Evolutionary conservation across 2,329 filamentous ascomycete genomes (phyloP), one percentile per base, ranked within the genome.

Genomic region (Volutella citrinella): DNA sequence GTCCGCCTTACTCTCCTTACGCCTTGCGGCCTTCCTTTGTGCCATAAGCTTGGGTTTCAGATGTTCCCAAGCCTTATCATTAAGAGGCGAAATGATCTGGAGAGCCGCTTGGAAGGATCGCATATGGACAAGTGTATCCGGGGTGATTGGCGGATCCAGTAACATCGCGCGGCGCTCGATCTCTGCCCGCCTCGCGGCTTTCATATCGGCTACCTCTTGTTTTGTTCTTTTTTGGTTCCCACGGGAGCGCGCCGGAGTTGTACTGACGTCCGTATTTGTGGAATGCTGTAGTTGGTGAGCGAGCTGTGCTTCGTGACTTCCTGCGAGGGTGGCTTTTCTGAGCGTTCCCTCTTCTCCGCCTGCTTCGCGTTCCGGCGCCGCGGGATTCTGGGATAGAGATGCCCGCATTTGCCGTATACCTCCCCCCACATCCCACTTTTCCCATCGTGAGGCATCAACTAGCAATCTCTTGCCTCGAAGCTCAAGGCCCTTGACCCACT

Each of bases 401-500:
- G 16, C 13, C 30, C 60, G 56, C 52, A 72, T 65, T 24, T 57
- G 59, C 9, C 40, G 27, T 24, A 68, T 34, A 20, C 65, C 65
- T 29, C 69, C 69, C 24, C 70, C 61, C 5, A 52, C 47, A 43
- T 82, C 79, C 78, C 84, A 91, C 50, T 80, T 82, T 55, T 89
- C 86, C 82, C 85, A 91, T 30, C 83, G 76, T 18, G 76, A 70
- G 19, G 77, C 72, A 54, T 85, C 79, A 10, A 67, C 70, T 47
- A 79, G 73, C 30, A 70, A 63, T 38, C 78, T 69, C 48, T 76
- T 76, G 9, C 84, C 83, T 38, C 77, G 72, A 18, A 64, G 66
- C 26, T 80, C 74, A 5, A 93, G 70, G 9, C 86, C 86, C 60
- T 90, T 90, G 19, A 80, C 68, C 86, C 87, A 93, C 57, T 90